Evolutionary conservation across 2,329 filamentous ascomycete species (phyloP), one percentile per base, ranked within the genome.

Genomic region (Fonsecaea pedrosoi): DNA sequence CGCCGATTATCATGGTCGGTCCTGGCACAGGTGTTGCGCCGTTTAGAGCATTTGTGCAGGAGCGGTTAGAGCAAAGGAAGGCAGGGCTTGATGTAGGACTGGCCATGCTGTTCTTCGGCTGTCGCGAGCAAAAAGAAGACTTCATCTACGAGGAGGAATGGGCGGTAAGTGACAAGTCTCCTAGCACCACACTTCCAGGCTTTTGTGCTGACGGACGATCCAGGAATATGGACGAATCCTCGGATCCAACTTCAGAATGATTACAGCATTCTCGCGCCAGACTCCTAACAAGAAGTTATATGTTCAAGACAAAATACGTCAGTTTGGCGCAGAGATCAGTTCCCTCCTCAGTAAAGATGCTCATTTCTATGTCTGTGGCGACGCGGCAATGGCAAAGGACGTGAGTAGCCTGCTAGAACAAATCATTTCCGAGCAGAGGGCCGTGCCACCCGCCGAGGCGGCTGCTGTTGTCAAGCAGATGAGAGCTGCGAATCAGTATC

Each of bases 1-100:
- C 95, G 81, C 95, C 95, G 37, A 84, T 99, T 74, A 96, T 99
- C 78, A 94, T 97, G 89, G 88, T 98, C 73, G 95, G 94, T 30
- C 95, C 95, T 13, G 95, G 95, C 77, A 97, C 95, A 61, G 95
- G 95, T 83, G 93, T 97, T 62, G 95, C 69, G 1, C 67, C 69
- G 13, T 71, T 71, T 54, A 58, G 67, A 35, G 70, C 18, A 5
- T 71, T 72, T 40, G 50, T 72, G 10, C 60, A 67, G 8, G 70
- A 72, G 54, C 58, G 69, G 8, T 60, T 57, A 60, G 68, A 78
- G 50, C 72, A 81, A 9, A 69, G 73, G 13, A 73, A 73, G 10
- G 75, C 79, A 6, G 78, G 79, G 4, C 74, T 75, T 6, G 72
- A 75, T 9, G 72, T 82, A 2, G 81, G 80, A 0, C 69, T 73